These are phyloP conservation scores for Fusarium devonianum DNA, from an alignment of 2,329 filamentous ascomycete species.

Conservation along the genomic window DNA sequence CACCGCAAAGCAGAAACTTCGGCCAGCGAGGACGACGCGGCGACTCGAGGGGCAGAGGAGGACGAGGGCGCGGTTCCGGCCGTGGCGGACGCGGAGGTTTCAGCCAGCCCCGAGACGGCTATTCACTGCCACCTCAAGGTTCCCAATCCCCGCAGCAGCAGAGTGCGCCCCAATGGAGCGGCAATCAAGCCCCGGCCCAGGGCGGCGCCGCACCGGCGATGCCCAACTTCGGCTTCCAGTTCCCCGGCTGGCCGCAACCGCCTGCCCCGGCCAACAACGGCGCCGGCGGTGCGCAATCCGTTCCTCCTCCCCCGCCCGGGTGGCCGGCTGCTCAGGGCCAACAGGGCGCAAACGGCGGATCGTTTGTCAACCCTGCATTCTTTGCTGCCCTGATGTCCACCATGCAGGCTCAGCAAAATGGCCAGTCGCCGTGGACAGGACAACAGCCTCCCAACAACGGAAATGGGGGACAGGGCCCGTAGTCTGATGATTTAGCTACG, in stretches of 20 bases:
- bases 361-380: conserved; percentile 66
- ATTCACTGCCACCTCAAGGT: conserved; percentile 50
- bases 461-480: conserved; percentile 39
- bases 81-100: conserved; percentile 50
- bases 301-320: conserved; percentile 53
- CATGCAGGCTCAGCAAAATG: conserved; percentile 48
- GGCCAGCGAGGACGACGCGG: conserved; percentile 52
- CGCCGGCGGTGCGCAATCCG: conserved; percentile 44
- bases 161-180: conserved; percentile 26
- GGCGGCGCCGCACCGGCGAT: conserved; percentile 32
- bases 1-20: conserved; percentile 42
- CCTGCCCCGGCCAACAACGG: conserved; percentile 30
- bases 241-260: conserved; percentile 53
- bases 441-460: conserved; percentile 43
- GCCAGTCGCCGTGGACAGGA: conserved; percentile 41
- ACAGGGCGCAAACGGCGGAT: conserved; percentile 46
- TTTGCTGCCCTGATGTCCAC: conserved; percentile 59
- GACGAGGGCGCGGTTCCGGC: conserved; percentile 52
- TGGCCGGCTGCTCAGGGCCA: conserved; percentile 45
- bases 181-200: conserved; percentile 25
- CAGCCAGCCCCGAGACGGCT: conserved; percentile 47
- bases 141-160: conserved; percentile 48
- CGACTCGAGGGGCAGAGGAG: conserved; percentile 54
- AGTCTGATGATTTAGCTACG: conserved; percentile 4
- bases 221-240: conserved; percentile 53